A percentile compares a stretch with the other conserved stretches of the same genome.
These are phyloP conservation scores for Botrytis elliptica DNA, from an alignment of 2,329 filamentous ascomycete species.

Conservation along the genomic window DNA sequence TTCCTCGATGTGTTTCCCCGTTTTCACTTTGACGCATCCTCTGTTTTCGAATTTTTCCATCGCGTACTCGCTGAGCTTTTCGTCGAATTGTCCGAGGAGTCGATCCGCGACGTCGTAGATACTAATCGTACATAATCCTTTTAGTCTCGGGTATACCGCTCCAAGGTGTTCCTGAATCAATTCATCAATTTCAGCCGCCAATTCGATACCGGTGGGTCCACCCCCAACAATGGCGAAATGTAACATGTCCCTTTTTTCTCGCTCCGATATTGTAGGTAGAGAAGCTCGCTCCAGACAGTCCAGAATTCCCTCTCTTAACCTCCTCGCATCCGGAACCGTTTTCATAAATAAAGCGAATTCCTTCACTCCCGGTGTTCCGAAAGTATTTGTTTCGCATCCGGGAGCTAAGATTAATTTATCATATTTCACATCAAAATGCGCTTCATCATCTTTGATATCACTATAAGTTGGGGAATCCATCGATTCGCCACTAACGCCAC, in stretches of 20 bases:
- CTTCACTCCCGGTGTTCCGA: slow-evolving; percentile 30
- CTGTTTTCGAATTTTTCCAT: slow-evolving; percentile 40
- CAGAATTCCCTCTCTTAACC: slow-evolving; percentile 38
- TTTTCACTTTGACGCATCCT: slow-evolving; percentile 42
- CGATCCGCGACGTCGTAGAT: slow-evolving; percentile 46
- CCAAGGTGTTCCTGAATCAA: slow-evolving; percentile 43
- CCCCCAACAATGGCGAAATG: slow-evolving; percentile 74
- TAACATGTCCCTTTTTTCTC: slow-evolving; percentile 58
- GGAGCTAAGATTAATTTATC: slow-evolving; percentile 45
- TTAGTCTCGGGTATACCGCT: slow-evolving; percentile 44
- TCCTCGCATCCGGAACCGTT: slow-evolving; percentile 33
- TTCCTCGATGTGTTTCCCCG: slow-evolving; percentile 31
- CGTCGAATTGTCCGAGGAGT: slow-evolving; percentile 45
- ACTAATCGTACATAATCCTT: slow-evolving; percentile 43
- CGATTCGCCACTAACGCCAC: not conserved
- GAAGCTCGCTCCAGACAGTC: slow-evolving; percentile 60
- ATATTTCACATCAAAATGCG: slow-evolving; percentile 42
- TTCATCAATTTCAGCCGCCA: slow-evolving; percentile 46
- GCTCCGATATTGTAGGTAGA: slow-evolving; percentile 56
- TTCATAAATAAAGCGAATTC: slow-evolving; percentile 32
- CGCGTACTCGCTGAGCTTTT: slow-evolving; percentile 44
- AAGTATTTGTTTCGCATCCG: slow-evolving; percentile 40
- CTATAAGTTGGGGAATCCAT: not conserved
- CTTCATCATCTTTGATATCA: not conserved
- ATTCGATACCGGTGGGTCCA: slow-evolving; percentile 56